phyloP scores from a whole-genome alignment of 192 early-diverging fungal species.

The Coemansia sp. region DNA sequence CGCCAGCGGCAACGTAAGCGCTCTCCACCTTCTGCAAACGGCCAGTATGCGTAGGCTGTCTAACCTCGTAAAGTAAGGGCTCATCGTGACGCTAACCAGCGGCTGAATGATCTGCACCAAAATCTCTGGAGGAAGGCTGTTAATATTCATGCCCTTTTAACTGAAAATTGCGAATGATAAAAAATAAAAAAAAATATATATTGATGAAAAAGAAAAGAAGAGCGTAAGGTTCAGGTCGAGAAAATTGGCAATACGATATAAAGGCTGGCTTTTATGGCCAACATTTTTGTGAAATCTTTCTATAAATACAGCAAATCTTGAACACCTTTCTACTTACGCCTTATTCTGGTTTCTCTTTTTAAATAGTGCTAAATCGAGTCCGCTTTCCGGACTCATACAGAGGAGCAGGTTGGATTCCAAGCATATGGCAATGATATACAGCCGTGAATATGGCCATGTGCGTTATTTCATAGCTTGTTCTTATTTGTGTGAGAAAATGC shows the following conservation, averaged over 20 bases:
- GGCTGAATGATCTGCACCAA: background rate
- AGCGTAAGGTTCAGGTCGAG: too few species aligned
- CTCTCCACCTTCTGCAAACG: background rate
- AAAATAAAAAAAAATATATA: background rate
- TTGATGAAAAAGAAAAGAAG: background rate
- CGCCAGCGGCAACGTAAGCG: background rate
- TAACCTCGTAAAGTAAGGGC: slow-evolving; percentile 1
- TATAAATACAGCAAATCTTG: background rate
- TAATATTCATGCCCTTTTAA: background rate
- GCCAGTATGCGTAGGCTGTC: slow-evolving; percentile 1
- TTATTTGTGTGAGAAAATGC: too few species aligned
- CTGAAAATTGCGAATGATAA: too few species aligned
- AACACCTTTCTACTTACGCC: background rate
- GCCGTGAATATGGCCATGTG: too few species aligned
- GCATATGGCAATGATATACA: too few species aligned
- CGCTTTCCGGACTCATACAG: too few species aligned
- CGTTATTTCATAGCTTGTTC: too few species aligned
- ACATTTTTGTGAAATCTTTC: too few species aligned
- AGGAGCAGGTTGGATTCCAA: too few species aligned
- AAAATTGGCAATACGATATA: too few species aligned
- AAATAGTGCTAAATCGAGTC: too few species aligned
- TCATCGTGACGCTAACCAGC: slow-evolving; percentile 1
- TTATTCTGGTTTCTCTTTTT: background rate
- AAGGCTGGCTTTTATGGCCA: background rate
- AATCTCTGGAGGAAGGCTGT: background rate